These are phyloP conservation scores for Candida sithepensis DNA, from an alignment of 805 yeast species.

Conservation along the genomic window DNA sequence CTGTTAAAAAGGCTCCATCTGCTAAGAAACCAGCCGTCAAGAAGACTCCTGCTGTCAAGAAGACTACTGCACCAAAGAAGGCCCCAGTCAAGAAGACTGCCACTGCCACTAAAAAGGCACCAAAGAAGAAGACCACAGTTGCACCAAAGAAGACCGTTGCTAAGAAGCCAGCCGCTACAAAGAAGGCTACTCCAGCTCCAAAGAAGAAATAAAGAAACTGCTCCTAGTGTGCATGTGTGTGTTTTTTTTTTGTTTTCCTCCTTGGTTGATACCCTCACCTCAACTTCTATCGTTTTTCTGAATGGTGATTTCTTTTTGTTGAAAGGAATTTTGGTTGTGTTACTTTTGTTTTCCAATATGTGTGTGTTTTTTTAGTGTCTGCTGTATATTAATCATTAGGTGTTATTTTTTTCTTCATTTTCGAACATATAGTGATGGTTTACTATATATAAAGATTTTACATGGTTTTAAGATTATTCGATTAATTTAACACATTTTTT, in stretches of 20 bases:
- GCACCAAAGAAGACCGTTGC: slow-evolving; percentile 24
- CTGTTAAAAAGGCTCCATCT: slow-evolving; percentile 25
- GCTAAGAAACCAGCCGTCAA: slow-evolving; percentile 24
- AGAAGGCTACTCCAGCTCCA: slow-evolving; percentile 23
- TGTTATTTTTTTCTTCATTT: slow-evolving; percentile 3
- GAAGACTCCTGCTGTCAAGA: slow-evolving; percentile 22
- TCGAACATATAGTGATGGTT: not conserved
- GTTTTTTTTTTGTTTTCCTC: slow-evolving; percentile 2
- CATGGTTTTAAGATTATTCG: not conserved
- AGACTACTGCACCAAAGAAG: slow-evolving; percentile 24
- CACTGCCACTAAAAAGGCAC: slow-evolving; percentile 18
- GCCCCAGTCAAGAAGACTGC: slow-evolving; percentile 30
- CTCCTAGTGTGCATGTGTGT: not conserved
- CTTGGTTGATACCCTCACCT: not conserved
- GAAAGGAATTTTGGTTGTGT: too few relatives aligned
- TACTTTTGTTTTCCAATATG: not conserved
- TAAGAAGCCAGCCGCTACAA: slow-evolving; percentile 23
- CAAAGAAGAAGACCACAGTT: slow-evolving; percentile 30
- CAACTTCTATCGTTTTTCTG: not conserved
- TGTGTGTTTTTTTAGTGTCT: slow-evolving; percentile 1
- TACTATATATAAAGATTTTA: not conserved
- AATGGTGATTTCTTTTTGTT: not conserved
- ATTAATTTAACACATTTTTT: not conserved
- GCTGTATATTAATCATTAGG: slow-evolving; percentile 2
- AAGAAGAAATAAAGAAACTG: slow-evolving; percentile 15